phyloP scores from a whole-genome alignment of 1,284 basidiomycete species.

The Malassezia brasiliensis region DNA sequence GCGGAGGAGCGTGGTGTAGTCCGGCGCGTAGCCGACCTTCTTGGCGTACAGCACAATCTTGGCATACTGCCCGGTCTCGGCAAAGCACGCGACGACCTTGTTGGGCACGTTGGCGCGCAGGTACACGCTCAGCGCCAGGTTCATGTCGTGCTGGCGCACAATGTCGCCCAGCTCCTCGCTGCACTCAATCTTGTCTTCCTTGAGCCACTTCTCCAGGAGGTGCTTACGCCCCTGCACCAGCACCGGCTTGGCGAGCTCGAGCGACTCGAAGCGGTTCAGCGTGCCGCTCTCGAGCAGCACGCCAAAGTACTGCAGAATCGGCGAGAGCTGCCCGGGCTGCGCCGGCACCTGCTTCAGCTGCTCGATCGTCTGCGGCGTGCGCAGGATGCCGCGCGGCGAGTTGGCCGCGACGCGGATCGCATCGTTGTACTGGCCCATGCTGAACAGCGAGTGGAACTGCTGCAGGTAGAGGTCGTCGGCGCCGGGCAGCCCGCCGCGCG shows the following conservation, averaged over 20 bases:
- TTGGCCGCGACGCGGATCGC: slow-evolving; percentile 98
- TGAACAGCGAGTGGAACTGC: slow-evolving; percentile 89
- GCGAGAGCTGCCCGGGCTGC: slow-evolving; percentile 79
- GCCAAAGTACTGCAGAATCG: slow-evolving; percentile 97
- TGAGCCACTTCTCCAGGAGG: slow-evolving; percentile 96
- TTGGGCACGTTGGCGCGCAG: slow-evolving; percentile 95
- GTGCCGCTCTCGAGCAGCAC: slow-evolving; percentile 95
- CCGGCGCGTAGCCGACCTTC: slow-evolving; percentile 89
- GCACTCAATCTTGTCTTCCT: slow-evolving; percentile 99
- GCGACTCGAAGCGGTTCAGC: slow-evolving; percentile 89
- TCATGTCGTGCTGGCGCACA: slow-evolving; percentile 91
- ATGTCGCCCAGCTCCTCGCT: slow-evolving; percentile 97
- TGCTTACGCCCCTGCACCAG: slow-evolving; percentile 94
- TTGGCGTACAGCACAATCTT: slow-evolving; percentile 98
- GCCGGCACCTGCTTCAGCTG: slow-evolving; percentile 92
- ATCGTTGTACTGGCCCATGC: slow-evolving; percentile 78
- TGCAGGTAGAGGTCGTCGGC: slow-evolving; percentile 94
- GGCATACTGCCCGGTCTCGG: slow-evolving; percentile 95
- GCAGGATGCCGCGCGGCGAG: slow-evolving; percentile 89
- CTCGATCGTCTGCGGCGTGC: slow-evolving; percentile 91
- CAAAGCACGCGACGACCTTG: slow-evolving; percentile 95
- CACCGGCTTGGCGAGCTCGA: slow-evolving; percentile 92
- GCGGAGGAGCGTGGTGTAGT: slow-evolving; percentile 88
- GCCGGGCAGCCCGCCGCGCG: slow-evolving; percentile 90
- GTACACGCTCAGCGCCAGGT: slow-evolving; percentile 95